phyloP scores from a whole-genome alignment of 106 monocot species.

The Cymbidium sinense region DNA sequence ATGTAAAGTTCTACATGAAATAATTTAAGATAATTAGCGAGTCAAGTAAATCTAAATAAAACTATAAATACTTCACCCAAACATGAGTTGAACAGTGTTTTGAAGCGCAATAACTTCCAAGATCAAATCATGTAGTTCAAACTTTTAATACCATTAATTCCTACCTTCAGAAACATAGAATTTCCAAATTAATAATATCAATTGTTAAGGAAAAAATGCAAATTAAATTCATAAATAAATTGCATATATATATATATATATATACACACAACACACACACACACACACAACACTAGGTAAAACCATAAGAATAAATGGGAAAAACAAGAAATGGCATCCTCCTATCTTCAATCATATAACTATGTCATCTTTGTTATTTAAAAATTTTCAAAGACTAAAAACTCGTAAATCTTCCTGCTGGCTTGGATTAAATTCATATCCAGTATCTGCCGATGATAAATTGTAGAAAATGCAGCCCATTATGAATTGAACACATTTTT shows the following conservation, averaged over 20 bases:
- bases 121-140: background rate
- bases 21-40: background rate
- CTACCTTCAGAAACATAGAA: background rate
- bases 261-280: too few relatives aligned
- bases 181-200: background rate
- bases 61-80: background rate
- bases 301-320: background rate
- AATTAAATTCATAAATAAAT: background rate
- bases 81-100: background rate
- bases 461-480: background rate
- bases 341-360: background rate
- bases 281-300: background rate
- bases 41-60: background rate
- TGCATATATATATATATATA: background rate
- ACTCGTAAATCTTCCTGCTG: background rate
- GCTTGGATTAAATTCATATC: background rate
- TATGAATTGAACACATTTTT: background rate
- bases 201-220: background rate
- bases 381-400: background rate
- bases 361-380: background rate
- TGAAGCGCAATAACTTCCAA: background rate
- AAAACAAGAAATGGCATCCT: background rate
- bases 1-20: background rate
- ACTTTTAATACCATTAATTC: background rate
- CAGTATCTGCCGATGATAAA: background rate